Evolutionary conservation across 192 early-diverging fungal genomes (phyloP).

Genomic region (Podila minutissima): DNA sequence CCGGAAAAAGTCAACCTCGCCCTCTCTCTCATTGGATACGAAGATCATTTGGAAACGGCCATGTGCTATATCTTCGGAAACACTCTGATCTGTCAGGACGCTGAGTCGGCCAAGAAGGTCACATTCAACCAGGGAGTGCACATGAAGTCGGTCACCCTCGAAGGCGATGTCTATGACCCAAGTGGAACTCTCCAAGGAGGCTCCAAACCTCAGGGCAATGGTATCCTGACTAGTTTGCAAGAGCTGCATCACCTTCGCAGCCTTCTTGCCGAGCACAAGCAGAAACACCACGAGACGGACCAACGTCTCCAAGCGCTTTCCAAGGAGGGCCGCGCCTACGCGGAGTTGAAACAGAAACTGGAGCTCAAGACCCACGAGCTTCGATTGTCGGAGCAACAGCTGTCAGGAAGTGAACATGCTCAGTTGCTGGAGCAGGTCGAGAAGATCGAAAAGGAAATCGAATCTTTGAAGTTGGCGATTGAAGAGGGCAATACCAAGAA

Average conservation of each 20-base stretch:
- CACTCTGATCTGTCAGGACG: conserved; percentile 91
- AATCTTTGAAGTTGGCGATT: conserved; percentile 54
- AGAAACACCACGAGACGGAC: conserved; percentile 61
- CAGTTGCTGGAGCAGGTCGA: conserved; percentile 67
- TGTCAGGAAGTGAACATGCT: conserved; percentile 72
- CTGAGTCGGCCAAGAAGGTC: conserved; percentile 83
- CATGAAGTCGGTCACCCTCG: conserved; percentile 92
- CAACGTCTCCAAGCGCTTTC: conserved; percentile 65
- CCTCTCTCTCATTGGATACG: conserved; percentile 82
- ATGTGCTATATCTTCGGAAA: conserved; percentile 96
- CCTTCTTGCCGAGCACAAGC: conserved; percentile 59
- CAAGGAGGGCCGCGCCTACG: conserved; percentile 63
- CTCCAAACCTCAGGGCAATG: conserved; percentile 75
- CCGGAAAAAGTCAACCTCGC: conserved; percentile 93
- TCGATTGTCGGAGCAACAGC: conserved; percentile 75
- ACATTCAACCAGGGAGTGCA: conserved; percentile 89
- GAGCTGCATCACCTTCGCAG: conserved; percentile 69
- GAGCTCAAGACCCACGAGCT: conserved; percentile 87
- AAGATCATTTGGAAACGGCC: conserved; percentile 79
- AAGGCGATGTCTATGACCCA: conserved; percentile 98
- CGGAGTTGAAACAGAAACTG: conserved; percentile 66
- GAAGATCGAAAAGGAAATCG: conserved; percentile 62
- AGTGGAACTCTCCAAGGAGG: conserved; percentile 94
- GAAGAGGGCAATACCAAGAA: conserved; percentile 55
- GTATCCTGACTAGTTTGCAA: conserved; percentile 81